Percentiles rank a stretch among this genome's conserved stretches.
Conservation (phyloP, 2,329 filamentous ascomycete species). For the Fusarium sp. region DNA sequence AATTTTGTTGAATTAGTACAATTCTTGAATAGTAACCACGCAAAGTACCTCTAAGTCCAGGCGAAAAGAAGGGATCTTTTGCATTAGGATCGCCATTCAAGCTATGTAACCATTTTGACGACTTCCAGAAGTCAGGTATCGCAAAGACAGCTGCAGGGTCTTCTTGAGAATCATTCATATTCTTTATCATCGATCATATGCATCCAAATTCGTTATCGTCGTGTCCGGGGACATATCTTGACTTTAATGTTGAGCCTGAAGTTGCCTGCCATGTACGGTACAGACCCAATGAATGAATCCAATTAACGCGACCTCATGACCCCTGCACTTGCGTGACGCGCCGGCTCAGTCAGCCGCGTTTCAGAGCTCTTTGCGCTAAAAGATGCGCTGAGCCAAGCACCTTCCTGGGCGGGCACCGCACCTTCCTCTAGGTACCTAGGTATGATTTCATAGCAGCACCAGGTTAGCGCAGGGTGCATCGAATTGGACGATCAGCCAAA, state of each 20-base stretch:
- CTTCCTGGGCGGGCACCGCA: background rate
- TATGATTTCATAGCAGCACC: slow-evolving; percentile 30
- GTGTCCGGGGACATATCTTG: background rate
- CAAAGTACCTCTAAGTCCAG: slow-evolving; percentile 50
- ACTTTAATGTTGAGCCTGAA: background rate
- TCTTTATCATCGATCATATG: slow-evolving; percentile 8
- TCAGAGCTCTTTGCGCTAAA: slow-evolving; percentile 23
- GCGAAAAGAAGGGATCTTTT: slow-evolving; percentile 56
- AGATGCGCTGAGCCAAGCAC: slow-evolving; percentile 5
- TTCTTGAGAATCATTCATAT: slow-evolving; percentile 54
- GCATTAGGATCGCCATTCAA: slow-evolving; percentile 28
- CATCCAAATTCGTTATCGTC: slow-evolving; percentile 23
- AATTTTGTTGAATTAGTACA: background rate
- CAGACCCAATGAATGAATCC: background rate
- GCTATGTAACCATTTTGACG: slow-evolving; percentile 61
- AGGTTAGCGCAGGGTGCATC: background rate
- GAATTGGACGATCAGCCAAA: slow-evolving; percentile 7
- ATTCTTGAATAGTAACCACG: background rate
- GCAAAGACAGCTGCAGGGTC: slow-evolving; percentile 68
- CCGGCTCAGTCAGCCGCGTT: slow-evolving; percentile 20
- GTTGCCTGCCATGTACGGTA: background rate
- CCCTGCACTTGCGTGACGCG: slow-evolving; percentile 37
- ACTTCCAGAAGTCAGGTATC: slow-evolving; percentile 69
- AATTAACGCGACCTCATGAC: slow-evolving; percentile 28
- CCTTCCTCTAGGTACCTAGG: background rate